These are phyloP conservation scores for Tetrapisispora taiwanensis DNA, from an alignment of 805 yeast genomes.

Conservation along the genomic window DNA sequence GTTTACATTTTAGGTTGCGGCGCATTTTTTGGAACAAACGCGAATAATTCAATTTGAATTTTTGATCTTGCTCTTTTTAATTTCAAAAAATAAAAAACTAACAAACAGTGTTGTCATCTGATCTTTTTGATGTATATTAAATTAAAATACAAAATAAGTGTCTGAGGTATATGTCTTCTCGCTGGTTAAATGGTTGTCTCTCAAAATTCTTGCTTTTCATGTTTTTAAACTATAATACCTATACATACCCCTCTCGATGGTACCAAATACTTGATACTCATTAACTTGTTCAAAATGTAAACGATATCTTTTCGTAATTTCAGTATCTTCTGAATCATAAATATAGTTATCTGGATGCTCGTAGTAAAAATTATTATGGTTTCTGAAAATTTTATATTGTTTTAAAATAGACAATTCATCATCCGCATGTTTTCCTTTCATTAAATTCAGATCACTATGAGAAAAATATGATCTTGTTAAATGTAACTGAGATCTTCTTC, in stretches of 20 bases:
- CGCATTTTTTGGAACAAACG: neutral
- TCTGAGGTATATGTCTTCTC: no score
- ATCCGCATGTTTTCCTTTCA: neutral
- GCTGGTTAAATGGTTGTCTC: no score
- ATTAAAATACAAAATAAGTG: no score
- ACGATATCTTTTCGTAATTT: constrained; percentile 19
- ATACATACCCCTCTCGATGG: constrained; percentile 36
- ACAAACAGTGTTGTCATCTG: no score
- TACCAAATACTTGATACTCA: constrained; percentile 34
- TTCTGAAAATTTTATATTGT: neutral
- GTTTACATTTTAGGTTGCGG: neutral
- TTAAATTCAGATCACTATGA: constrained; percentile 1
- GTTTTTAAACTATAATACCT: constrained; percentile 35
- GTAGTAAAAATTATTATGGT: constrained; percentile 9
- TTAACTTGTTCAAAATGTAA: constrained; percentile 24
- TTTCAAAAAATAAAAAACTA: no score
- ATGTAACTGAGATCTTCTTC: constrained; percentile 26
- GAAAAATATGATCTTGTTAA: constrained; percentile 12
- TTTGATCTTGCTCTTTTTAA: no score
- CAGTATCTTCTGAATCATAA: constrained; percentile 20
- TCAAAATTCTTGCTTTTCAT: constrained; percentile 12
- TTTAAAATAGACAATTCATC: neutral
- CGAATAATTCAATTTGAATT: neutral
- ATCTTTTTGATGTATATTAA: no score
- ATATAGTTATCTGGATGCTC: constrained; percentile 18